Conservation (phyloP, 331 rosid species). For the Quercus phellos region DNA sequence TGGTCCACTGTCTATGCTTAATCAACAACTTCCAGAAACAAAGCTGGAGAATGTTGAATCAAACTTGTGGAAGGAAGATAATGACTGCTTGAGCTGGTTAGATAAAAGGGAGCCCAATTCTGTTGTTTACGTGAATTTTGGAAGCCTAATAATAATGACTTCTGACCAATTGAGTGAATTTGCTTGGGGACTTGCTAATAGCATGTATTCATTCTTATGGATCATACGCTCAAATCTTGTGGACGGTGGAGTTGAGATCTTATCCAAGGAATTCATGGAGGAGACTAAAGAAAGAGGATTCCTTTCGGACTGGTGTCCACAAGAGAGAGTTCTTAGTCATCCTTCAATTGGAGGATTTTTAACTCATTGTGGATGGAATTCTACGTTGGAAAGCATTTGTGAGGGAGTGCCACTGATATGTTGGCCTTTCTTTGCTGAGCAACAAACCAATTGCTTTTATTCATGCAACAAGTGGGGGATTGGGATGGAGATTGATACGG, state of each 20-base stretch:
- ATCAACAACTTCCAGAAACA: slow-evolving; percentile 1
- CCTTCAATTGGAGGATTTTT: slow-evolving; percentile 24
- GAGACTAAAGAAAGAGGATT: slow-evolving; percentile 23
- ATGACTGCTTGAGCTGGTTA: slow-evolving; percentile 18
- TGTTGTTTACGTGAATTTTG: slow-evolving; percentile 35
- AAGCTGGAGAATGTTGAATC: slow-evolving; percentile 12
- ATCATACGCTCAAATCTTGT: slow-evolving; percentile 31
- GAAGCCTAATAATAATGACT: slow-evolving; percentile 29
- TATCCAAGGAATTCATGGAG: slow-evolving; percentile 15
- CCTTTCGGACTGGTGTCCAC: slow-evolving; percentile 26
- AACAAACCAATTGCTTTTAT: slow-evolving; percentile 31
- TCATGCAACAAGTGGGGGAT: slow-evolving; percentile 22
- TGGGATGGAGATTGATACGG: slow-evolving; percentile 31
- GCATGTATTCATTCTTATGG: slow-evolving; percentile 30
- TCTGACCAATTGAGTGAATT: slow-evolving; percentile 22
- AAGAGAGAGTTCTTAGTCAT: slow-evolving; percentile 23
- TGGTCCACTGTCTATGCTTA: slow-evolving; percentile 24
- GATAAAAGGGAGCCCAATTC: slow-evolving; percentile 20
- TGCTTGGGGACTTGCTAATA: slow-evolving; percentile 33
- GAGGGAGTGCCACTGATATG: slow-evolving; percentile 31
- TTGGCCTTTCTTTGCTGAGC: slow-evolving; percentile 39
- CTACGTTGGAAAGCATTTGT: slow-evolving; percentile 32
- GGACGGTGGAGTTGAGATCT: slow-evolving; percentile 11
- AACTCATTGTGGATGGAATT: slow-evolving; percentile 38
- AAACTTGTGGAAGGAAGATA: slow-evolving; percentile 28